phyloP scores from a whole-genome alignment of 768 basidiomycete species.

The Rubroboletus satanas region DNA sequence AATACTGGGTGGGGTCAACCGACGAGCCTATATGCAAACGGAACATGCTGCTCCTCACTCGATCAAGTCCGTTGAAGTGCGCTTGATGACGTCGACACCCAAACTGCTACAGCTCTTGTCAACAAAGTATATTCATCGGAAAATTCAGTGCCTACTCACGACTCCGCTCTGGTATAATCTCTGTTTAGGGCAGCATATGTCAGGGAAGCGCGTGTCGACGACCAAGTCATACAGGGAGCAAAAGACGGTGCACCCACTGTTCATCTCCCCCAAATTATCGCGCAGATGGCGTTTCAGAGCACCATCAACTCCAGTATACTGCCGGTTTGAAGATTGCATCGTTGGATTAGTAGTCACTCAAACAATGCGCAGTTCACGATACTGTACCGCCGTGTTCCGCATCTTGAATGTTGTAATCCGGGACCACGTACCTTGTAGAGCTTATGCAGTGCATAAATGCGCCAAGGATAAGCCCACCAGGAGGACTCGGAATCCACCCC shows the following conservation, averaged over 20 bases:
- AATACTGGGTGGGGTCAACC: constrained; percentile 16
- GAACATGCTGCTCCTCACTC: constrained; percentile 26
- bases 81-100: constrained; percentile 17
- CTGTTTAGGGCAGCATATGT: constrained; percentile 18
- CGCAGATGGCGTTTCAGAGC: constrained; percentile 17
- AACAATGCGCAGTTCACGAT: constrained; percentile 4
- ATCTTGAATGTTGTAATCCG: background rate
- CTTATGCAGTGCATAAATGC: background rate
- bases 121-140: constrained; percentile 6
- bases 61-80: constrained; percentile 15
- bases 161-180: background rate
- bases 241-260: constrained; percentile 15
- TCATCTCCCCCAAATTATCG: constrained; percentile 23
- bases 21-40: constrained; percentile 15
- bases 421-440: background rate
- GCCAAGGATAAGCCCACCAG: too few relatives aligned
- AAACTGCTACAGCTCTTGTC: constrained; percentile 19
- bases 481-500: background rate
- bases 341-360: background rate
- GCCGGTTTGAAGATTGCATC: constrained; percentile 21
- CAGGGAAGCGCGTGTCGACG: constrained; percentile 10
- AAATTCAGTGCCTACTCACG: background rate
- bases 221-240: constrained; percentile 20
- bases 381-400: background rate
- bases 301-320: constrained; percentile 19